Base-by-base conservation (phyloP, 345 rosid genomes). In the Aethionema arabicum region DNA sequence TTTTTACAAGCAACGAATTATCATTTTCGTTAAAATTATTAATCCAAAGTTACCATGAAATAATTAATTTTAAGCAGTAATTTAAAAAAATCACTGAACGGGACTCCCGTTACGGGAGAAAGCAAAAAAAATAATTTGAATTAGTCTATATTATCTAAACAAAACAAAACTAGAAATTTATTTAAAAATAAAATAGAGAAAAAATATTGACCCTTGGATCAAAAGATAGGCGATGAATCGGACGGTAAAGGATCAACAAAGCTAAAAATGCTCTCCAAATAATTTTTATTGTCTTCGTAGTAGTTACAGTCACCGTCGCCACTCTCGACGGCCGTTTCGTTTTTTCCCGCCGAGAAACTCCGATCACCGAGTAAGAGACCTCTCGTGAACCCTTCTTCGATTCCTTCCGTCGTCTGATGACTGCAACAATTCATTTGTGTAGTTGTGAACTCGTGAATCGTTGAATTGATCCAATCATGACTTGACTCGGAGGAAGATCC, bases 211-310 rank as follows among this genome's bases (percentile, higher is more conserved):
- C 74, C 69, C n/a, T 69, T 16, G 48, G 63, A 48, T 70, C n/a
- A 70, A 15, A 70, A 70, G 52, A 70, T 63, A 0, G 69, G 45
- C 7, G 90, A 84, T 11, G 96, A 82, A 61, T 77, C 78, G 33
- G 90, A 76, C 13, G 98, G 96, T 4, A 88, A 83, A 67, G 95
- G 88, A 61, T 88, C 86, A 55, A 91, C 90, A 79, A 86, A 79
- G 72, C 78, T 88, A 42, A 91, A 92, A 76, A 91, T 86, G 59
- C 86, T 85, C 55, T 83, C 86, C 91, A 95, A 88, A 51, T 91
- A 91, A 53, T 85, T 88, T 85, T 88, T 91, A 70, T 78, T 91
- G 67, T 91, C 98, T 70, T 86, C 90, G 42, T 79, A 79, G 67
- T 76, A 76, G 15, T 79, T 74, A 12, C 70, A 65, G 37, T 65